phyloP scores from a whole-genome alignment of 176 grass and related monocot genomes.

The Saccharum officinarum region DNA sequence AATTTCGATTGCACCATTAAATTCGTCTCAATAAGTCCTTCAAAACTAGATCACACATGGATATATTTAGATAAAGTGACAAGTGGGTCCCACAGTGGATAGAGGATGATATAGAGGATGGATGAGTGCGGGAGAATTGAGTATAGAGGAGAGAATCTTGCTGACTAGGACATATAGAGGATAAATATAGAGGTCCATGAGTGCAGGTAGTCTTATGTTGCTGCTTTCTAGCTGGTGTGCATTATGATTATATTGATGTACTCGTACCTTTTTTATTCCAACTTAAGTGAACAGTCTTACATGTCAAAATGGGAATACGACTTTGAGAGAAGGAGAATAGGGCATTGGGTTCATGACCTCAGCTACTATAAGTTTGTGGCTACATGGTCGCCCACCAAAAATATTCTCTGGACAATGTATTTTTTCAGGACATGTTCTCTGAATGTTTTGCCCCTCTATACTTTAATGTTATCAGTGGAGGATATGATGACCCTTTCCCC shows the following conservation, averaged over 20 bases:
- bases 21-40: too few species aligned
- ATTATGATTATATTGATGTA: background rate
- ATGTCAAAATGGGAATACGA: background rate
- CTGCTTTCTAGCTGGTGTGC: background rate
- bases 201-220: too few species aligned
- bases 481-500: background rate
- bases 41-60: too few species aligned
- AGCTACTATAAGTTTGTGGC: background rate
- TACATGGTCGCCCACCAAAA: background rate
- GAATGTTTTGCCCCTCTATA: background rate
- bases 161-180: too few species aligned
- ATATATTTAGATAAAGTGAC: too few species aligned
- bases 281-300: background rate
- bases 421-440: background rate
- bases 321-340: conserved; percentile 35
- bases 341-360: background rate
- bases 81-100: too few species aligned
- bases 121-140: too few species aligned
- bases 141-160: too few species aligned
- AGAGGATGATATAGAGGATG: too few species aligned
- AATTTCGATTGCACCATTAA: too few species aligned
- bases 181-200: too few species aligned
- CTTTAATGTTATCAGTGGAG: background rate
- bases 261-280: too few species aligned
- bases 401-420: conserved; percentile 39